Conservation (phyloP, 2,329 filamentous ascomycete genomes). For the Penicillium oxalicum region DNA sequence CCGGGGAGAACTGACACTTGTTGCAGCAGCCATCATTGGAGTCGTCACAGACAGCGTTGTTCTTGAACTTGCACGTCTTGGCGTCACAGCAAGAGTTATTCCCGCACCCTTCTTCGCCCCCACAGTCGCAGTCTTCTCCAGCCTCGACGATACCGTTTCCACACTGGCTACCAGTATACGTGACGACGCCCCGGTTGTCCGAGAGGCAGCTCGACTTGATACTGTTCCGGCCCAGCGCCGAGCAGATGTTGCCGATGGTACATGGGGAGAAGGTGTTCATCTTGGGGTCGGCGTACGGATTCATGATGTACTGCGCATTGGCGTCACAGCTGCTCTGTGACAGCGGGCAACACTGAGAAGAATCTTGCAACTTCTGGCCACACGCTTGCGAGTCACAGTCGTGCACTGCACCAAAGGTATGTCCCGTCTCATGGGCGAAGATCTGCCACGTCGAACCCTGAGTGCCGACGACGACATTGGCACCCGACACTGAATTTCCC, state of each 20-base stretch:
- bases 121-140: conserved; percentile 95
- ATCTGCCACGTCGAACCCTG: conserved; percentile 87
- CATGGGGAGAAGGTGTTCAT: conserved; percentile 82
- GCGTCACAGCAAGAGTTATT: conserved; percentile 78
- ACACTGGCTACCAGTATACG: conserved; percentile 77
- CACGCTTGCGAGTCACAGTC: conserved; percentile 75
- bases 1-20: conserved; percentile 42
- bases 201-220: conserved; percentile 72
- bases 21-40: conserved; percentile 45
- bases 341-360: conserved; percentile 76
- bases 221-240: conserved; percentile 68
- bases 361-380: conserved; percentile 53
- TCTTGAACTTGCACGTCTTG: conserved; percentile 76
- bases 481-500: conserved; percentile 68
- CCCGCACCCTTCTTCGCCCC: conserved; percentile 65
- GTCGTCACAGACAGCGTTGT: conserved; percentile 65
- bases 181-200: conserved; percentile 77
- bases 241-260: conserved; percentile 89
- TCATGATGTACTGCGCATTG: conserved; percentile 82
- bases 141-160: conserved; percentile 95
- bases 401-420: conserved; percentile 93
- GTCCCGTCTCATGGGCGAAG: conserved; percentile 87
- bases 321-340: conserved; percentile 65
- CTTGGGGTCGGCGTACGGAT: conserved; percentile 70
- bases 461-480: conserved; percentile 84